Percentiles rank a stretch among this genome's conserved stretches.
These are phyloP conservation scores for Eragrostis curvula DNA, from an alignment of 176 grass and related monocot genomes.

Conservation along the genomic window DNA sequence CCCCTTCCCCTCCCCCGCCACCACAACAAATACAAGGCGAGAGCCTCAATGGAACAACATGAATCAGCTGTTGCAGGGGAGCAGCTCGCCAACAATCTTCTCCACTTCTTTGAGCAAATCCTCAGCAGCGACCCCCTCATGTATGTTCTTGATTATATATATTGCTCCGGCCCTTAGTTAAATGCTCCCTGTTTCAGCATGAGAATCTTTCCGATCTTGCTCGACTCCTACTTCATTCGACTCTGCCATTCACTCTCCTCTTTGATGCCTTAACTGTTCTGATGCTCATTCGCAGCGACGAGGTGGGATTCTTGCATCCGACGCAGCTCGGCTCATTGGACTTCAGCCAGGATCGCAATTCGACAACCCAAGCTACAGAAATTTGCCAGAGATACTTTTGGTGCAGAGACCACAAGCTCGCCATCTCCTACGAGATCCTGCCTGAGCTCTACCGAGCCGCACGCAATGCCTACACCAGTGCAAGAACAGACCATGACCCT, in stretches of 20 bases:
- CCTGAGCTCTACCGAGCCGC: constrained; percentile 52
- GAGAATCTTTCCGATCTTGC: neutral
- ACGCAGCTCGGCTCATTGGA: constrained; percentile 62
- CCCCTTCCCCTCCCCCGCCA: no score
- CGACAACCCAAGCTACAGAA: constrained; percentile 15
- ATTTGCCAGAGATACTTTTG: constrained; percentile 52
- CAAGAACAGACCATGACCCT: constrained; percentile 37
- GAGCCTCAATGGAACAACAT: constrained; percentile 11
- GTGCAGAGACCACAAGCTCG: constrained; percentile 82
- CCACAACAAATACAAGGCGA: neutral
- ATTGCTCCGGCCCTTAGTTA: neutral
- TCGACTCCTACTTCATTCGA: neutral
- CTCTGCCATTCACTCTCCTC: neutral
- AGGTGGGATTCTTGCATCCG: constrained; percentile 81
- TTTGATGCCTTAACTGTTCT: neutral
- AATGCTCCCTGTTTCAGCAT: neutral
- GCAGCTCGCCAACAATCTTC: constrained; percentile 31
- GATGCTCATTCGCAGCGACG: constrained; percentile 51
- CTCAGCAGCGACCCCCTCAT: constrained; percentile 53
- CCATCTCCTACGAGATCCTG: constrained; percentile 62
- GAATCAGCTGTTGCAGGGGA: neutral
- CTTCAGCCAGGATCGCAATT: neutral
- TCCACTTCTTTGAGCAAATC: constrained; percentile 52
- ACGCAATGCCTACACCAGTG: constrained; percentile 35
- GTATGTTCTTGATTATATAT: constrained; percentile 26